Evolutionary conservation across 2,329 filamentous ascomycete species (phyloP).

Genomic region (Cryoendolithus antarcticus): DNA sequence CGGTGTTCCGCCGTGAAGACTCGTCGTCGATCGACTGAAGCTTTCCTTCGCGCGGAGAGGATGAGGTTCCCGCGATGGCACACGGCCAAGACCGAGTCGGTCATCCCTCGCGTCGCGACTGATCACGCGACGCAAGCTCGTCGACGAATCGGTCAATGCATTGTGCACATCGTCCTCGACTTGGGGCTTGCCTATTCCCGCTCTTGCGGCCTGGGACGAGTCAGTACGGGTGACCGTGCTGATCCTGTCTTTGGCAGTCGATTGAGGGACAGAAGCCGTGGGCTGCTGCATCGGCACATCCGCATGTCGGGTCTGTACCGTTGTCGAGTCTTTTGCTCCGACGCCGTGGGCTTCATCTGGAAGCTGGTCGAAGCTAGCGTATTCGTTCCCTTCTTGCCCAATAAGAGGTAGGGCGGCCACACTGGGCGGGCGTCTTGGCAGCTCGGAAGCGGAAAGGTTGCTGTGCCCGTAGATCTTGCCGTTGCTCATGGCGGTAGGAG

Average conservation of each 20-base stretch:
- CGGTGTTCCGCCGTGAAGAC: constrained; percentile 26
- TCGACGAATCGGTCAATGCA: constrained; percentile 11
- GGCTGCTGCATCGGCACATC: constrained; percentile 82
- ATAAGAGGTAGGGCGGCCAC: constrained; percentile 66
- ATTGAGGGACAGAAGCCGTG: constrained; percentile 69
- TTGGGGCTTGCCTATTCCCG: constrained; percentile 57
- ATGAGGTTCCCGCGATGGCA: constrained; percentile 34
- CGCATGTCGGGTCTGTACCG: constrained; percentile 47
- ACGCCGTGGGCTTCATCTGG: constrained; percentile 21
- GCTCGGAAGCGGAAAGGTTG: constrained; percentile 28
- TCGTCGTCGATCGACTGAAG: constrained; percentile 34
- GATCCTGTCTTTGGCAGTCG: constrained; percentile 73
- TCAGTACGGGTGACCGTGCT: constrained; percentile 80
- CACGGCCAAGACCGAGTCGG: constrained; percentile 8
- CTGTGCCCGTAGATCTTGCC: constrained; percentile 17
- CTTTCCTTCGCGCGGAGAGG: constrained; percentile 52
- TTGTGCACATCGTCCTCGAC: constrained; percentile 39
- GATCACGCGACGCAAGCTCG: constrained; percentile 14
- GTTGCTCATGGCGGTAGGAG: constrained; percentile 35
- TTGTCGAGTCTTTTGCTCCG: constrained; percentile 17
- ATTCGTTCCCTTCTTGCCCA: constrained; percentile 83
- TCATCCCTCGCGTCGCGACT: constrained; percentile 11
- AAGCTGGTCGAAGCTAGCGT: constrained; percentile 48
- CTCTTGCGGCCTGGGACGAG: constrained; percentile 74
- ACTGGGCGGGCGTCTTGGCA: constrained; percentile 54